phyloP scores from a whole-genome alignment of 2,329 filamentous ascomycete species.

The Leptographium lundbergii region DNA sequence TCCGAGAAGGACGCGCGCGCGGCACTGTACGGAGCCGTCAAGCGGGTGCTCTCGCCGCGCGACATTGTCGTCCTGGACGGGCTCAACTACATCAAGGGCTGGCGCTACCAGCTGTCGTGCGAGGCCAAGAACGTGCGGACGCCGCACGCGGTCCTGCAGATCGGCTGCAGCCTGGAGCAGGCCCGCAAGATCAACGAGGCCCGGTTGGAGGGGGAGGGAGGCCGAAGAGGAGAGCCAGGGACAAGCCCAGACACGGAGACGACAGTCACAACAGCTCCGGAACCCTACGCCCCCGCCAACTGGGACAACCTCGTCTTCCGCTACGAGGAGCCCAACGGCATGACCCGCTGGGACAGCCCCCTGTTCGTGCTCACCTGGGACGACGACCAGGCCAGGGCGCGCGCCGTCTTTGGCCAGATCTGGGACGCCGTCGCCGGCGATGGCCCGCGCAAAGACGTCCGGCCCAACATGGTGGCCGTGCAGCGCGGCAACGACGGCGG shows the following conservation, averaged over 20 bases:
- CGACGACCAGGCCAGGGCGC: constrained; percentile 49
- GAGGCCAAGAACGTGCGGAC: constrained; percentile 72
- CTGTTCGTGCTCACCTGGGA: constrained; percentile 70
- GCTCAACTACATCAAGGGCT: constrained; percentile 82
- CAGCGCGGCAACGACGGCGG: constrained; percentile 47
- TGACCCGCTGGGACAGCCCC: constrained; percentile 75
- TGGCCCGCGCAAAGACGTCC: constrained; percentile 42
- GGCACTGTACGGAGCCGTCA: constrained; percentile 63
- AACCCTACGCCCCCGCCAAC: constrained; percentile 42
- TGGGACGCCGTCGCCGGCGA: constrained; percentile 64
- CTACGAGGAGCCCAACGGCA: constrained; percentile 77
- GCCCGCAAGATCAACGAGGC: constrained; percentile 47
- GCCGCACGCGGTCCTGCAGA: constrained; percentile 59
- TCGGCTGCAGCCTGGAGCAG: constrained; percentile 42
- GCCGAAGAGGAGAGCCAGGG: background rate
- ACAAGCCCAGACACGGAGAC: no score
- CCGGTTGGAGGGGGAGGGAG: constrained; percentile 26
- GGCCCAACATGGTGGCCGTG: constrained; percentile 65
- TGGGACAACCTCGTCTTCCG: constrained; percentile 72
- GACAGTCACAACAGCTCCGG: no score
- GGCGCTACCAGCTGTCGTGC: constrained; percentile 76
- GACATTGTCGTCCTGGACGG: constrained; percentile 72
- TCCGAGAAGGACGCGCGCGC: constrained; percentile 75
- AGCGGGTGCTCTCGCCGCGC: constrained; percentile 56
- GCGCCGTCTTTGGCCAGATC: constrained; percentile 46